Evolutionary conservation across 768 basidiomycete genomes (phyloP), one percentile per base, ranked within the genome.

Genomic region (Agrocybe pediades): DNA sequence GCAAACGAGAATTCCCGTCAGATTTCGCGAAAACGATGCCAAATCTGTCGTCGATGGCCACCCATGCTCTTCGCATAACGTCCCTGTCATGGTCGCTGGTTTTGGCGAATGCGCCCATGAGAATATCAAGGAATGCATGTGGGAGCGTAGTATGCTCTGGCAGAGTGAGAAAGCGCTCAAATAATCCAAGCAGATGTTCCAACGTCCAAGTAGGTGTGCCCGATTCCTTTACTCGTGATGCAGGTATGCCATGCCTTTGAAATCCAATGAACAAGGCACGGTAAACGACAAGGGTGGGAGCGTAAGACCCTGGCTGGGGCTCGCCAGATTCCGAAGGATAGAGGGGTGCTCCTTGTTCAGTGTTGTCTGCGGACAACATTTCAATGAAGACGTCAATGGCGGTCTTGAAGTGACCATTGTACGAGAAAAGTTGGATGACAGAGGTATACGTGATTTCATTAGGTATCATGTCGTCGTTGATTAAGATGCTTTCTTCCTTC

Each of bases 201-300:
- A 82, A 68, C 9, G 79, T 79, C 90, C 90, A 94, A 21, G 63
- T 58, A n/a, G 63, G 68, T 11, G 62, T 51, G 27, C 60, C 40
- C 17, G 39, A 49, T 46, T 55, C 47, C 9, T 24, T 41, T 11
- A 49, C 30, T 13, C 40, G 42, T 33, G 56, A 40, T 40, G 68
- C 62, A 6, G 66, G 61, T 27, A 69, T 57, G 33, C 81, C 88
- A 59, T 89, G 84, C 9, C 80, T 81, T 6, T 76, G 72, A 65
- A 92, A 94, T 1, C 89, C 91, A 16, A 88, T 76, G 63, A 95
- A 92, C 36, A 95, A 65, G 16, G 82, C 82, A 19, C 89, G 83
- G 66, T 87, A 94, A 26, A 83, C 73, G 19, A 79, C 68, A 43
- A 82, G 63, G 1, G 75, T 81, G 2, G 82, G 81, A 21, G 63